phyloP scores from a whole-genome alignment of 2,329 filamentous ascomycete species.

The Myotisia sp. region DNA sequence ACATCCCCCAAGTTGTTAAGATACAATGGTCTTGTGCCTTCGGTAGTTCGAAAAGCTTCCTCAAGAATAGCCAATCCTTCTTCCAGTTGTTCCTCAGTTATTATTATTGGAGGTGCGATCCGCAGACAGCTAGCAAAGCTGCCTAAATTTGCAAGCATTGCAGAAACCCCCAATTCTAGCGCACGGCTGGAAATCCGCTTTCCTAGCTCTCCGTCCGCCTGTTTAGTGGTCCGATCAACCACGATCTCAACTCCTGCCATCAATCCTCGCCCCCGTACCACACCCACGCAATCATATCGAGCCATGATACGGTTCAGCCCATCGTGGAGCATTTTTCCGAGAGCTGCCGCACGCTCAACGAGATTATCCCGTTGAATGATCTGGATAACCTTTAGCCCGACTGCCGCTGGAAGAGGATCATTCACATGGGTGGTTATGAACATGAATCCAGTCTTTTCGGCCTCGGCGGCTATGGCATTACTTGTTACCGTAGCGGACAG shows the following conservation, averaged over 20 bases:
- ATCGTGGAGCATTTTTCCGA: constrained; percentile 35
- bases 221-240: constrained; percentile 35
- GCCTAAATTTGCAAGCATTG: background rate
- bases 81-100: constrained; percentile 37
- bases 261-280: constrained; percentile 45
- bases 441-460: constrained; percentile 37
- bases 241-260: constrained; percentile 48
- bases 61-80: constrained; percentile 44
- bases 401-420: constrained; percentile 46
- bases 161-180: constrained; percentile 39
- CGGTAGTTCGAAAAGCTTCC: constrained; percentile 32
- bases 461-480: constrained; percentile 37
- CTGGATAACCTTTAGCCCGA: constrained; percentile 48
- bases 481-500: constrained; percentile 45
- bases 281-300: constrained; percentile 48
- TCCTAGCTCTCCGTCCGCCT: constrained; percentile 35
- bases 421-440: constrained; percentile 45
- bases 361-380: constrained; percentile 45
- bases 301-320: constrained; percentile 35
- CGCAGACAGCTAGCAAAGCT: constrained; percentile 45
- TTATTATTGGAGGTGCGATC: constrained; percentile 47
- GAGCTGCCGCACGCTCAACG: constrained; percentile 31
- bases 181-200: constrained; percentile 35
- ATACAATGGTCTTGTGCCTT: constrained; percentile 3
- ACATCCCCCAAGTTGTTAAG: too few species aligned